phyloP scores from a whole-genome alignment of 306 rosid genomes.

The Cyamopsis tetragonoloba region DNA sequence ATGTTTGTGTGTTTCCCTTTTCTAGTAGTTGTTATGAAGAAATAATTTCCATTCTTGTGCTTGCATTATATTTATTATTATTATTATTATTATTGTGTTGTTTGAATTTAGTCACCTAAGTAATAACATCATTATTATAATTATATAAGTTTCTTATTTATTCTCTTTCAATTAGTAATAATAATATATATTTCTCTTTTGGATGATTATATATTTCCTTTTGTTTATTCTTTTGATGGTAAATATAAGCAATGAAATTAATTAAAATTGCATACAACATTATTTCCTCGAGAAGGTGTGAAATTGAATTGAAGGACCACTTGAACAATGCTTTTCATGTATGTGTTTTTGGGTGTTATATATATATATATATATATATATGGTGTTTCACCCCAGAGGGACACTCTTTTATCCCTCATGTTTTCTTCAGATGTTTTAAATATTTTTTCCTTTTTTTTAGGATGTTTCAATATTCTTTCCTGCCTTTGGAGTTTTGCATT shows the following conservation, averaged over 20 bases:
- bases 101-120: constrained; percentile 29
- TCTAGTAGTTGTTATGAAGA: constrained; percentile 1
- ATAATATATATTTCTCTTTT: background rate
- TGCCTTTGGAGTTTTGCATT: constrained; percentile 10
- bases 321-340: constrained; percentile 25
- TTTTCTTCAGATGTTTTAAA: background rate
- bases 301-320: constrained; percentile 31
- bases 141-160: constrained; percentile 1
- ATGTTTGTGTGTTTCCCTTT: constrained; percentile 26
- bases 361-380: too few species aligned
- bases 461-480: background rate
- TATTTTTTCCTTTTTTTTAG: background rate
- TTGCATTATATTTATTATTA: too few species aligned
- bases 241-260: background rate
- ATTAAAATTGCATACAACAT: too few species aligned
- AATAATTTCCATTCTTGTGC: constrained; percentile 36
- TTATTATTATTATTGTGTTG: constrained; percentile 35
- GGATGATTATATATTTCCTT: too few species aligned
- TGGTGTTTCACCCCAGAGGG: constrained; percentile 24
- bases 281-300: background rate
- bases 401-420: constrained; percentile 15
- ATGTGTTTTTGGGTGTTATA: too few species aligned
- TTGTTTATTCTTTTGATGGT: constrained; percentile 14
- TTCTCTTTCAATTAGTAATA: background rate
- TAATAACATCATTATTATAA: too few species aligned